Conservation (phyloP, 495 filamentous ascomycete species). For the Collariella sp. region DNA sequence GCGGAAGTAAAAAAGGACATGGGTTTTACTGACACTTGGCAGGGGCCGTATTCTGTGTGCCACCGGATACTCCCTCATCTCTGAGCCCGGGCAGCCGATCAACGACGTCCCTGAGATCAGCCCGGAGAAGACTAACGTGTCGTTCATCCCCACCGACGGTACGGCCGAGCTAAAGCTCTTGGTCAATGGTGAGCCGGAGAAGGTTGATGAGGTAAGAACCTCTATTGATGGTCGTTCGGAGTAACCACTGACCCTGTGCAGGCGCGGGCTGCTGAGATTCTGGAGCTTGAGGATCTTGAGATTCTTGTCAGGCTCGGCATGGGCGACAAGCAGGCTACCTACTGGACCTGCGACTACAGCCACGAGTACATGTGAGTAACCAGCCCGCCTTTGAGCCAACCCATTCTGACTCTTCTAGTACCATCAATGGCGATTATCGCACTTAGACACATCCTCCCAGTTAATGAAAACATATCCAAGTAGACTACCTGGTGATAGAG, state of each 20-base stretch:
- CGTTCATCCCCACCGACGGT: conserved; percentile 81
- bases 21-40: conserved; percentile 6
- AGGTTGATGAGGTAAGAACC: conserved; percentile 65
- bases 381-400: background rate
- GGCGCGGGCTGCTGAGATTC: conserved; percentile 69
- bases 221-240: background rate
- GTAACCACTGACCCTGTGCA: conserved; percentile 5
- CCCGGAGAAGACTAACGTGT: conserved; percentile 81
- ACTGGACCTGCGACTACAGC: conserved; percentile 97
- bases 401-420: conserved; percentile 31
- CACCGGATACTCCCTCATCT: conserved; percentile 78
- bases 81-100: conserved; percentile 44
- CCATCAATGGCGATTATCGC: conserved; percentile 87
- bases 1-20: background rate
- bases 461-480: too few relatives aligned
- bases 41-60: conserved; percentile 88
- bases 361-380: conserved; percentile 74
- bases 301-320: conserved; percentile 66
- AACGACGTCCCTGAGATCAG: conserved; percentile 55
- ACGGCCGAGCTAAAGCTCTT: conserved; percentile 72
- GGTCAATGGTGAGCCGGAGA: conserved; percentile 84
- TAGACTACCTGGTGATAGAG: conserved; percentile 5
- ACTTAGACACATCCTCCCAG: conserved; percentile 40
- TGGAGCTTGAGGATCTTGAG: conserved; percentile 79
- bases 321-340: conserved; percentile 66